Percentiles rank a stretch among this genome's conserved stretches.
Evolutionary conservation across 306 rosid genomes (phyloP).

Genomic region (Pyrus betulifolia): DNA sequence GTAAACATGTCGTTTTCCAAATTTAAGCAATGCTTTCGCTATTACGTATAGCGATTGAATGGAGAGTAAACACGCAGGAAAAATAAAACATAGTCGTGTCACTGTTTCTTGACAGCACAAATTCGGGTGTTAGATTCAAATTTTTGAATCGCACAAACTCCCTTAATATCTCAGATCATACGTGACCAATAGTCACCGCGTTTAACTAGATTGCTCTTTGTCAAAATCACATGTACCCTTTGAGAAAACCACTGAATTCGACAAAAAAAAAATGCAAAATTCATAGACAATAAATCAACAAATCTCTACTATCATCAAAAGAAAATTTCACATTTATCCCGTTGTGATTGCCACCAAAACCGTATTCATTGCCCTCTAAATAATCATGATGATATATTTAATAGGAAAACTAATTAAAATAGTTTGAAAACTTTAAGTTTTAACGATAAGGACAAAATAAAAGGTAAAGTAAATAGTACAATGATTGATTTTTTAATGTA

Average conservation of each 20-base stretch:
- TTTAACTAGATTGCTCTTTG: background rate
- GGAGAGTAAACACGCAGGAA: background rate
- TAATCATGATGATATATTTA: background rate
- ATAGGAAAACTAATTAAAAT: too few species aligned
- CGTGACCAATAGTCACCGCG: accelerated
- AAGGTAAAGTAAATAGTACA: too few species aligned
- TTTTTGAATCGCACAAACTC: background rate
- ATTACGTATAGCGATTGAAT: background rate
- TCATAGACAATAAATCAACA: background rate
- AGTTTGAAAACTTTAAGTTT: too few species aligned
- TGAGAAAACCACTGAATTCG: background rate
- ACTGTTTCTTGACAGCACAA: accelerated
- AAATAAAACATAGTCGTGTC: background rate
- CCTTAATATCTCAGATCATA: background rate
- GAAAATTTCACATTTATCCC: constrained; percentile 1
- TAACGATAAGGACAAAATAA: too few species aligned
- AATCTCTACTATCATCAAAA: background rate
- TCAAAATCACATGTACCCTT: background rate
- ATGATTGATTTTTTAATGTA: too few species aligned
- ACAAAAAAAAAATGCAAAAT: too few species aligned
- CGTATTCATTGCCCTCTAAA: background rate
- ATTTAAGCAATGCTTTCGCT: background rate
- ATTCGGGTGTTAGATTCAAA: too few species aligned
- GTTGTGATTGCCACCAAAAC: background rate
- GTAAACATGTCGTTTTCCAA: background rate